Base-by-base conservation (phyloP, 164 flowering plant species). In the Aristolochia fimbriata region DNA sequence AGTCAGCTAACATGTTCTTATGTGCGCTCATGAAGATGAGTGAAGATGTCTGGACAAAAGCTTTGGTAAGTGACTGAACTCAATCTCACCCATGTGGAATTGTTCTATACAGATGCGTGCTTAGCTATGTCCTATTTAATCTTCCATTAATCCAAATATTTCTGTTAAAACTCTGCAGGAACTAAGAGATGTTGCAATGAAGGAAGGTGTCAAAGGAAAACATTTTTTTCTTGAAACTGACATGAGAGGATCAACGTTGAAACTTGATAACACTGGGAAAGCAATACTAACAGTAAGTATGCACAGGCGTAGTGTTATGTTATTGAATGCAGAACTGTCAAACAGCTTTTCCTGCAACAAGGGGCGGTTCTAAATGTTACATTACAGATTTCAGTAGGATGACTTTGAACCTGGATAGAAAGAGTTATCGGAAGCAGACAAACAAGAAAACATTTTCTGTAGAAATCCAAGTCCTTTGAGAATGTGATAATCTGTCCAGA, bases 261-360 rank as follows among this genome's bases (percentile, higher is more conserved):
- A 89, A 81, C 88, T 81, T 71, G 98, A 93, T 78, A 80, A 81
- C 68, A 93, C 90, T 60, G 96, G 98, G 59, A 89, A 80, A 74
- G 80, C 91, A 24, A 84, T 87, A 67, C 59, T 89, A 27, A 89
- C 96, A 13, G 97, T 74, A 63, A 62, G 77, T 65, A 47, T 65
- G 21, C 0, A 52, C 25, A 2, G 0, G 55, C 55, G 22, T 21
- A 52, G 23, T 52, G 55, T 22, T 22, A 37, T 7, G 43, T 1
- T 37, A 37, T 37, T 37, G 43, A 5, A 37, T 7, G 3, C 12
- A 37, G 43, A 6, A 7, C 43, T 37, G 43, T 37, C 8, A 10
- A 37, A 37, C 43, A 37, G 4, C 0, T 37, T 10, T 3, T 37
- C 43, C 43, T 37, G 12, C 1, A 37, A 37, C 4, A 7, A 37